Evolutionary conservation across 805 yeast species (phyloP), one percentile per base, ranked within the genome.

Genomic region (Tetrapisispora arboricola): DNA sequence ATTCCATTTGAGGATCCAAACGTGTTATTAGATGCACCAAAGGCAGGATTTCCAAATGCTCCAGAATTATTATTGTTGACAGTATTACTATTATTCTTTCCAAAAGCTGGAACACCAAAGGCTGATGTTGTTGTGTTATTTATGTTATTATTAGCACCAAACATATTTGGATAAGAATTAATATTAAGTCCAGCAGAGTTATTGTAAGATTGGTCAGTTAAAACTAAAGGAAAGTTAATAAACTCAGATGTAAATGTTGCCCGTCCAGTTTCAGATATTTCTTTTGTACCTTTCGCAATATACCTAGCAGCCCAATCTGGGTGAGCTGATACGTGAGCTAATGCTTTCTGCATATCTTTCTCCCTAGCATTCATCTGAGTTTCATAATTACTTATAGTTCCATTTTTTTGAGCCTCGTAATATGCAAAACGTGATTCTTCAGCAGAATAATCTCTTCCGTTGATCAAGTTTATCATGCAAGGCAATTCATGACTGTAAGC

Each of bases 231-330:
- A 21, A 61, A 60, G 2, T 61, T 58, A 2, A 67, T 50, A 37
- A 66, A 68, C 0, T 62, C 59, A 25, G 40, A 36, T 9, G 60
- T 60, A 8, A 53, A 47, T 4, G 53, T 39, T 4, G 48, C 53
- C 9, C 19, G 24, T 13, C 43, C 61, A 26, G 50, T 62, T 29
- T 52, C 56, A n/a, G 44, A 38, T 19, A 58, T 37, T 31, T 60
- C 51, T 33, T 56, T 55, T 1, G 72, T 67, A 5, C 72, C 61
- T 17, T 66, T 48, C 44, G 78, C 82, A n/a, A 71, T 53, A 53
- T 69, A 78, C 37, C 82, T 63, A 1, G 79, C 80, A 6, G 80
- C 82, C 48, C 68, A 66, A 18, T 61, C 59, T 2, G 73, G 54
- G 41, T 73, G 71, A 0, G 55, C 57, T 9, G 51, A 51, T 3